Evolutionary conservation across 2,329 filamentous ascomycete genomes (phyloP).

Genomic region (Sporothrix humicola): DNA sequence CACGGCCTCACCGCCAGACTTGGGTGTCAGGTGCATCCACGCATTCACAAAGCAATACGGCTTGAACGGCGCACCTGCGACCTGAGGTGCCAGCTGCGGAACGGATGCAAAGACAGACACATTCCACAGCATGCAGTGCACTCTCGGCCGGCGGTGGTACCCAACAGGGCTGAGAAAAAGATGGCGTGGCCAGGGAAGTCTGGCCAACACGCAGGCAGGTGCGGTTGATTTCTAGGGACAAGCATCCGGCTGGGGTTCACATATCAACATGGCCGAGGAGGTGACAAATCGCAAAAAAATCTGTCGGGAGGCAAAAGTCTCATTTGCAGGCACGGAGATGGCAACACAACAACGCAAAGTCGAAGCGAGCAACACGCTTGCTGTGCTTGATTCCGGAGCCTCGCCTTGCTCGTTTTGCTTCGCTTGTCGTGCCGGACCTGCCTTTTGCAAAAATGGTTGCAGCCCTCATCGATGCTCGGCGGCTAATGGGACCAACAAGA

Average conservation of each 20-base stretch:
- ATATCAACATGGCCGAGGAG: neutral
- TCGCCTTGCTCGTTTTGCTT: neutral
- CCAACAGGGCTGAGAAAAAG: conserved; percentile 18
- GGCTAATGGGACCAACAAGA: conserved; percentile 18
- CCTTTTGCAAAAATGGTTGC: conserved; percentile 1
- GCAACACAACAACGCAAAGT: neutral
- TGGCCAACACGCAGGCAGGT: neutral
- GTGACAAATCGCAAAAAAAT: no score
- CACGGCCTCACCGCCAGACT: neutral
- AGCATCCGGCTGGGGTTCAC: neutral
- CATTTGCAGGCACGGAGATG: neutral
- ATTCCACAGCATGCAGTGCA: conserved; percentile 8
- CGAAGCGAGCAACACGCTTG: neutral
- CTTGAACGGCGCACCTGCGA: conserved; percentile 4
- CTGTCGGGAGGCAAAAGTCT: neutral
- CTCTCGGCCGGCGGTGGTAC: conserved; percentile 1
- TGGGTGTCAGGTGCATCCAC: neutral
- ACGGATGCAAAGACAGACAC: neutral
- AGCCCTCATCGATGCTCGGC: conserved; percentile 18
- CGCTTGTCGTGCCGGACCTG: neutral
- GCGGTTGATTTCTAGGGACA: neutral
- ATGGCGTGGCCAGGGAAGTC: neutral
- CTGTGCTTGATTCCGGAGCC: neutral
- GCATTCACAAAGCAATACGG: neutral
- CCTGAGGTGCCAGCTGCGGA: neutral